Conservation (phyloP, 2,329 filamentous ascomycete species). For the Tolypocladium album region DNA sequence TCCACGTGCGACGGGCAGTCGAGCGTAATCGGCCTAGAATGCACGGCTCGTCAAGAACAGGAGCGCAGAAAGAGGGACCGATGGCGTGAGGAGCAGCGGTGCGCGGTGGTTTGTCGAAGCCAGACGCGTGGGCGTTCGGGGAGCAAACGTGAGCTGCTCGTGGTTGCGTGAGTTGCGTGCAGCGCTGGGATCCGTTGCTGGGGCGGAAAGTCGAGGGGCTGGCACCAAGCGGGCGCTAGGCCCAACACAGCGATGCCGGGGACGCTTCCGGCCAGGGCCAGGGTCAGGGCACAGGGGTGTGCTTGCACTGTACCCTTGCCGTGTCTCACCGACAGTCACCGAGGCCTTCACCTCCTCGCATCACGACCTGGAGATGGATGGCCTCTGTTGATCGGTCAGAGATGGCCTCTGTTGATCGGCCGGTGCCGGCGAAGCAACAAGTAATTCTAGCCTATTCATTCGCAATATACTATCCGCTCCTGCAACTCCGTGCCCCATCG, state of each 20-base stretch:
- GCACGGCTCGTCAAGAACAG: too few relatives aligned
- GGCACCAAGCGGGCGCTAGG: neutral
- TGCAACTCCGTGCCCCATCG: neutral
- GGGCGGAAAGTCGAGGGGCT: slow-evolving; percentile 1
- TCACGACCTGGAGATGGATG: neutral
- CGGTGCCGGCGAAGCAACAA: neutral
- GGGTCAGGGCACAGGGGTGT: neutral
- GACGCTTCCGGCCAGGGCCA: neutral
- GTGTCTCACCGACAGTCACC: neutral
- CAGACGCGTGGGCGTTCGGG: neutral
- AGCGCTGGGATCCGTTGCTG: neutral
- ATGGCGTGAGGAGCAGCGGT: neutral
- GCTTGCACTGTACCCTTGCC: too few relatives aligned
- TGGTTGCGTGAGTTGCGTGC: neutral
- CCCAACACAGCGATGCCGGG: neutral
- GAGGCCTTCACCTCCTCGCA: neutral
- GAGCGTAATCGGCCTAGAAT: neutral
- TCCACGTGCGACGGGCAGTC: neutral
- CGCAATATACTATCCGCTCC: too few relatives aligned
- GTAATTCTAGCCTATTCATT: neutral
- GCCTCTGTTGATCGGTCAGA: too few relatives aligned
- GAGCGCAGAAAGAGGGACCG: too few relatives aligned
- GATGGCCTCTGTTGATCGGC: too few relatives aligned
- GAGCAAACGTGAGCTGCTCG: neutral
- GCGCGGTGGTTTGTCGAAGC: neutral